These are phyloP conservation scores for Aspergillus bridgeri DNA, from an alignment of 495 filamentous ascomycete species.

Conservation along the genomic window DNA sequence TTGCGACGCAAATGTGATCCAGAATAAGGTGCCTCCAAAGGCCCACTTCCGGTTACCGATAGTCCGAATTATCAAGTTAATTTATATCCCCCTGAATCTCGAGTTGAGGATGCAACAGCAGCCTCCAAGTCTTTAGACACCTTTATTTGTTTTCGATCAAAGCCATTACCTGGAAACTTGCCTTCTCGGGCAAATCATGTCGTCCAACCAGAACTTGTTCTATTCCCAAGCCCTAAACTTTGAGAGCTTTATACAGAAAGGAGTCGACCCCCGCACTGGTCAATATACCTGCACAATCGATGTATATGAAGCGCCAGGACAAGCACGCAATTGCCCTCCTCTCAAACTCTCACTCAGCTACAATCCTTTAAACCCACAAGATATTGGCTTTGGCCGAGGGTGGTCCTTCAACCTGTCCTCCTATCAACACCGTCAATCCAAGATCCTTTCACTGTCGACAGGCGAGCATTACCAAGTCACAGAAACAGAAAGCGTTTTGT, in stretches of 20 bases:
- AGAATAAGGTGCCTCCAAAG: too few species aligned
- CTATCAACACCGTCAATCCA: constrained; percentile 1
- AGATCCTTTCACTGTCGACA: constrained; percentile 1
- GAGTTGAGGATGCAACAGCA: too few species aligned
- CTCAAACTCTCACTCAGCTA: constrained; percentile 6
- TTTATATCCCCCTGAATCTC: too few species aligned
- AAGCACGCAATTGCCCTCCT: constrained; percentile 9
- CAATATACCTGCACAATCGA: constrained; percentile 9
- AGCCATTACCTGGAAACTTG: too few species aligned
- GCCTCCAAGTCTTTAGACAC: too few species aligned
- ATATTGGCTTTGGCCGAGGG: constrained; percentile 6
- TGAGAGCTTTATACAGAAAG: constrained; percentile 3
- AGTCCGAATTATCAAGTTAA: too few species aligned
- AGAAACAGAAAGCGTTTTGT: not conserved
- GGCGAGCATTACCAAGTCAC: constrained; percentile 6
- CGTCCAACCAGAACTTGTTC: too few species aligned
- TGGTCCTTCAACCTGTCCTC: constrained; percentile 12
- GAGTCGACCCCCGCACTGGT: constrained; percentile 13
- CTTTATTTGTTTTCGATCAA: too few species aligned
- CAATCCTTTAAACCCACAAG: not conserved
- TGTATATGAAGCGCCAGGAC: not conserved
- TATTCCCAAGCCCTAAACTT: constrained; percentile 13
- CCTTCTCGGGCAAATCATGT: too few species aligned
- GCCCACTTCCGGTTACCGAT: too few species aligned
- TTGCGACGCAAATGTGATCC: too few species aligned